Evolutionary conservation across 352 stramenopile genomes (phyloP).

Genomic region (Pythium utonaiense): DNA sequence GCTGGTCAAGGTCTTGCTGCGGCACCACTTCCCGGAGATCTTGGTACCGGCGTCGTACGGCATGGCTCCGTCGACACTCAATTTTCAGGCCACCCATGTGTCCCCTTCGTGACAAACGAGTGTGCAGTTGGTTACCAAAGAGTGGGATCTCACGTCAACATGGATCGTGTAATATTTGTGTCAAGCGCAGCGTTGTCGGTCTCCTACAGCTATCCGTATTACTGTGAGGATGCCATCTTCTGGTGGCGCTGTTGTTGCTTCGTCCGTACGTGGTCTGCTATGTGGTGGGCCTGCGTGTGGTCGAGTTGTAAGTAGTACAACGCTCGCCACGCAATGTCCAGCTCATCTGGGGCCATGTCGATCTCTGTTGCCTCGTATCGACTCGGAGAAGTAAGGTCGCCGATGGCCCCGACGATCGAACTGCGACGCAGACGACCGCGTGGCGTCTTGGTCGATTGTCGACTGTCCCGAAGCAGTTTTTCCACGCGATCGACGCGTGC

Average conservation of each 20-base stretch:
- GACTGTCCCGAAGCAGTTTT: conserved; percentile 1
- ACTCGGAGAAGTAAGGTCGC: not conserved
- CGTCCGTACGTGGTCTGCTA: conserved; percentile 30
- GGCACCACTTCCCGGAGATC: conserved; percentile 57
- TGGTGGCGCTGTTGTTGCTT: conserved; percentile 22
- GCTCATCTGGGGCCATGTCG: conserved; percentile 22
- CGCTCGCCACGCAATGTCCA: conserved; percentile 33
- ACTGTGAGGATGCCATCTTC: not conserved
- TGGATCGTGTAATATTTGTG: not conserved
- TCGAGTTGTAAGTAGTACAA: conserved; percentile 38
- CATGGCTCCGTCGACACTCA: conserved; percentile 75
- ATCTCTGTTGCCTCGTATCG: not conserved
- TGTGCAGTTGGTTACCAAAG: not conserved
- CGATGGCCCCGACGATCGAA: not conserved
- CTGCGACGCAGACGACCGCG: not conserved
- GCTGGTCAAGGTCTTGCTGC: conserved; percentile 69
- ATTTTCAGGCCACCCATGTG: conserved; percentile 28
- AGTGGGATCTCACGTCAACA: not conserved
- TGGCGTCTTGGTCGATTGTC: not conserved
- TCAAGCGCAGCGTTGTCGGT: too few species aligned
- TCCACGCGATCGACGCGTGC: conserved; percentile 15
- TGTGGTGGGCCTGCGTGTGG: conserved; percentile 29
- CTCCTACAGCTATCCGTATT: too few species aligned
- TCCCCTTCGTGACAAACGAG: not conserved
- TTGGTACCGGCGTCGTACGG: conserved; percentile 49